These are phyloP conservation scores for Penicillium sp. DNA, from an alignment of 2,329 filamentous ascomycete genomes.

Conservation along the genomic window DNA sequence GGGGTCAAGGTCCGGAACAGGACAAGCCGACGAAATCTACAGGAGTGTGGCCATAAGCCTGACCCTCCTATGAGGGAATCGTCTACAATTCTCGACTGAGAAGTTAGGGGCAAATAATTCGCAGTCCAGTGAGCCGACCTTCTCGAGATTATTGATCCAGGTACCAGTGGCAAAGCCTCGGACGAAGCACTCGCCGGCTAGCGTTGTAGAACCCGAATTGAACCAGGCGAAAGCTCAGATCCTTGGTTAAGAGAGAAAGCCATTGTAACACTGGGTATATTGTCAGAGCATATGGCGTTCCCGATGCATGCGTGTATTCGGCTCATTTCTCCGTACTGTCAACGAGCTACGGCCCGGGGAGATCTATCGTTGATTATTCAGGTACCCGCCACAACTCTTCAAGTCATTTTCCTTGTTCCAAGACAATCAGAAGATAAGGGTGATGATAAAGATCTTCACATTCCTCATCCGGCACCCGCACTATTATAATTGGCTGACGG, in stretches of 20 bases:
- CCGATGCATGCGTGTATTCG: neutral
- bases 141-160: neutral
- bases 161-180: neutral
- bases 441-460: neutral
- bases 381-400: neutral
- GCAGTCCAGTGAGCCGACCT: neutral
- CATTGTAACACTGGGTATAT: neutral
- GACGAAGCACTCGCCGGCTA: neutral
- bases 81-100: neutral
- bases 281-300: neutral
- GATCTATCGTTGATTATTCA: neutral
- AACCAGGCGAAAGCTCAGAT: neutral
- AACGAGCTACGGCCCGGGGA: neutral
- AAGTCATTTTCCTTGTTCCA: neutral
- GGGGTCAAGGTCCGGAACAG: neutral
- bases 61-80: neutral
- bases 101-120: neutral
- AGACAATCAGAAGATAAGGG: neutral
- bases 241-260: neutral
- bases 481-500: constrained; percentile 10
- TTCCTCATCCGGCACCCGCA: constrained; percentile 14
- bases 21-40: neutral
- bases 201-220: neutral
- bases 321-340: neutral
- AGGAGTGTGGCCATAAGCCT: neutral